phyloP scores from a whole-genome alignment of 345 rosid species.

The Trapa incisa region DNA sequence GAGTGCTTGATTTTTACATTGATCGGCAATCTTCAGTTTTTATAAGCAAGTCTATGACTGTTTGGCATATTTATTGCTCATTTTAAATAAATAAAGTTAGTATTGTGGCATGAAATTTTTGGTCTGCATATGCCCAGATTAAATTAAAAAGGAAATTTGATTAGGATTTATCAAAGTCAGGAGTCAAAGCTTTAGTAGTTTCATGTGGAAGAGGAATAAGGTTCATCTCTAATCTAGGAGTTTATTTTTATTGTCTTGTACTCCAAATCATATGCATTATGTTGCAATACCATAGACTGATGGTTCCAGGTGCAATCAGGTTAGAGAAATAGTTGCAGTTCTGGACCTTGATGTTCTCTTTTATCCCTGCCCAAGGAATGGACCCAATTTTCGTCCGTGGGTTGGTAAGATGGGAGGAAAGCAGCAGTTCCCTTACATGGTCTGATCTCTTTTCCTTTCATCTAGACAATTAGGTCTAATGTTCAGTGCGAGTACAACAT shows the following conservation, averaged over 20 bases:
- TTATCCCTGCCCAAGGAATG: slow-evolving; percentile 87
- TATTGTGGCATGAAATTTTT: not conserved
- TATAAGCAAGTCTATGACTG: not conserved
- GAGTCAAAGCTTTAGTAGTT: not conserved
- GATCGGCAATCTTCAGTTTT: not conserved
- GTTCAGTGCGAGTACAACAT: not conserved
- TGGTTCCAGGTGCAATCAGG: slow-evolving; percentile 29
- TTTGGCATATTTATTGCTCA: too few relatives aligned
- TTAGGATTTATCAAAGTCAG: not conserved
- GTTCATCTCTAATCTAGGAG: not conserved
- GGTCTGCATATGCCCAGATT: not conserved
- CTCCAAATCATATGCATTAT: not conserved
- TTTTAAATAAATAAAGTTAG: not conserved
- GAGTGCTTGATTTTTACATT: not conserved
- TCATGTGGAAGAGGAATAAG: not conserved
- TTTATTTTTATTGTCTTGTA: not conserved
- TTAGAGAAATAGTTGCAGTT: slow-evolving; percentile 78
- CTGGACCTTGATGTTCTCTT: slow-evolving; percentile 86
- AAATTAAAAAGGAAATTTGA: not conserved
- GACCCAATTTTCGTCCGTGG: slow-evolving; percentile 82
- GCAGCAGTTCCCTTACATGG: slow-evolving; percentile 92
- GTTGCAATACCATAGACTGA: slow-evolving; percentile 7
- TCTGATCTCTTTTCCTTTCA: slow-evolving; percentile 21
- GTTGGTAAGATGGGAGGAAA: slow-evolving; percentile 79
- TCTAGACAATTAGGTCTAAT: not conserved